A percentile compares a stretch with the other conserved stretches of the same genome.
Conservation (phyloP, 176 grass and related monocot genomes). For the Hordeum marinum region DNA sequence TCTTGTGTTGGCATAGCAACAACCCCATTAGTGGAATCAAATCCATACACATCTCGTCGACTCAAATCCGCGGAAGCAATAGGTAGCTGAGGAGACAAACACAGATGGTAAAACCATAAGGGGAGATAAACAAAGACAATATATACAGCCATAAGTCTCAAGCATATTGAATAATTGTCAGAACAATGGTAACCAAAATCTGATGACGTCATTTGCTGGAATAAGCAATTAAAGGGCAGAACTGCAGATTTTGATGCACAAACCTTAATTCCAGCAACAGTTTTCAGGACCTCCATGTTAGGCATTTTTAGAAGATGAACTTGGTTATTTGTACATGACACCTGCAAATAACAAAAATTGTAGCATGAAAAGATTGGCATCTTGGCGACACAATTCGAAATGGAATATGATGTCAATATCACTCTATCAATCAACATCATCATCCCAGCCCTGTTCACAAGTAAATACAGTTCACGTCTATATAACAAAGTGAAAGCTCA, state of each 20-base stretch:
- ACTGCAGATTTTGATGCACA: conserved; percentile 22
- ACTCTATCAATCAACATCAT: neutral
- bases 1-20: conserved; percentile 72
- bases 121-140: conserved; percentile 27
- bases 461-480: neutral
- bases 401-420: neutral
- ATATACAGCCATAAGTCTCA: neutral
- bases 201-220: neutral
- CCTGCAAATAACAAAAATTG: conserved; percentile 39
- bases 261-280: conserved; percentile 93
- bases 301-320: conserved; percentile 90
- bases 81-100: conserved; percentile 57
- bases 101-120: conserved; percentile 6
- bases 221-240: neutral
- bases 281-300: conserved; percentile 86
- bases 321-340: conserved; percentile 74
- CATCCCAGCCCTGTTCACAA: neutral
- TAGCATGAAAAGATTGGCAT: neutral
- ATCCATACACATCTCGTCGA: conserved; percentile 42
- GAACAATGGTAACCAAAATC: neutral
- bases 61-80: conserved; percentile 20
- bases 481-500: neutral
- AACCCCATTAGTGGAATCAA: conserved; percentile 58
- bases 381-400: neutral
- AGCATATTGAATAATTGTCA: conserved; percentile 2